Conservation (phyloP, 352 stramenopile genomes). For the Thalassiosira livingstoniorum region DNA sequence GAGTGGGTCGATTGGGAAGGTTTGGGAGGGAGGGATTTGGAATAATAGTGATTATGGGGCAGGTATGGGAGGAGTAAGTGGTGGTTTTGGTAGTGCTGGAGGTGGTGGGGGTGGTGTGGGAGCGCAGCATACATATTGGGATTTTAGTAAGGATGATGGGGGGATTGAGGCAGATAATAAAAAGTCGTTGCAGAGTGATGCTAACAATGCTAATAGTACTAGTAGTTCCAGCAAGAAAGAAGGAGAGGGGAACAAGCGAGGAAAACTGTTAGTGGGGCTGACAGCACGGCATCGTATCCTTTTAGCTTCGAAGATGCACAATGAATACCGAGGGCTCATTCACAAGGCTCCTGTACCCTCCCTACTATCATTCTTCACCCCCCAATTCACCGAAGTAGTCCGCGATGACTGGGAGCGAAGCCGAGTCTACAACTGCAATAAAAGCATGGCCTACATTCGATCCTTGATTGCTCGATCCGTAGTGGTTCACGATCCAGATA, state of each 20-base stretch:
- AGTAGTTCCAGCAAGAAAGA: background rate
- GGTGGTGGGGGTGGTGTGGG: constrained; percentile 48
- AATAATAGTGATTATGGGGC: constrained; percentile 71
- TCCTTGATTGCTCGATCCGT: constrained; percentile 72
- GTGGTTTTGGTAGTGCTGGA: constrained; percentile 67
- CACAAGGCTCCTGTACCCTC: constrained; percentile 60
- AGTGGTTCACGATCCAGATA: constrained; percentile 63
- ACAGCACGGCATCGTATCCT: constrained; percentile 80
- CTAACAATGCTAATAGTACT: constrained; percentile 22
- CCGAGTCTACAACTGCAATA: constrained; percentile 68
- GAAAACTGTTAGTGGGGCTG: constrained; percentile 64
- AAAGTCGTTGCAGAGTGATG: no score
- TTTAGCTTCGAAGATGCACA: constrained; percentile 64
- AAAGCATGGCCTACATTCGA: constrained; percentile 77
- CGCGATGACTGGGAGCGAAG: constrained; percentile 83
- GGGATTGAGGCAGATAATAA: constrained; percentile 26
- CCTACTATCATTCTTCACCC: constrained; percentile 76
- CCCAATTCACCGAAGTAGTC: constrained; percentile 75
- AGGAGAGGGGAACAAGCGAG: constrained; percentile 1
- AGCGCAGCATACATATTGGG: constrained; percentile 42
- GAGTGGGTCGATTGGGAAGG: constrained; percentile 64
- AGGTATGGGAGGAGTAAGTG: constrained; percentile 68
- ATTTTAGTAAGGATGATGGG: constrained; percentile 62
- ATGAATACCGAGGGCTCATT: constrained; percentile 42
- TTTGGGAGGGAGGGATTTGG: constrained; percentile 78